Conservation (phyloP, 768 basidiomycete species). For the Hericium rajendrae region DNA sequence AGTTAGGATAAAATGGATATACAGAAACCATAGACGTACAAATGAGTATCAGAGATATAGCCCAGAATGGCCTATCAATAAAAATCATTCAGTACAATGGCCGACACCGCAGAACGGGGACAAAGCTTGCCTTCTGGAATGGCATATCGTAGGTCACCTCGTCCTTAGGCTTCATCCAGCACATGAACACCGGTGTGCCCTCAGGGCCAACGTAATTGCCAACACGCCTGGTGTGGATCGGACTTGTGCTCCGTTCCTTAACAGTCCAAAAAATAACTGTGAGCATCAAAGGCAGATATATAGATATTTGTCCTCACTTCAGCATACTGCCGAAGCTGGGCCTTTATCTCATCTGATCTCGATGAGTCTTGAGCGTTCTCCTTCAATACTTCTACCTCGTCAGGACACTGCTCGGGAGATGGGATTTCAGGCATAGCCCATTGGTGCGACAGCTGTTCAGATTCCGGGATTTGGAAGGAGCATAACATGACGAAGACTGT, state of each 20-base stretch:
- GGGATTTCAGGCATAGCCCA: constrained; percentile 56
- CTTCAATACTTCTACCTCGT: constrained; percentile 13
- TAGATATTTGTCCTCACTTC: not conserved
- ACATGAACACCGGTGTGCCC: constrained; percentile 45
- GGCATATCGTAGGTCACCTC: constrained; percentile 56
- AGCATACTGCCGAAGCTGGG: not conserved
- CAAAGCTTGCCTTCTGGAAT: constrained; percentile 58
- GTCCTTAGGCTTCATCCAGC: constrained; percentile 73
- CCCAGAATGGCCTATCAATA: constrained; percentile 59
- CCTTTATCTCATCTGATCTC: too few species aligned
- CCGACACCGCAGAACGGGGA: not conserved
- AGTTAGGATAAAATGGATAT: constrained; percentile 7
- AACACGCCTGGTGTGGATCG: constrained; percentile 55
- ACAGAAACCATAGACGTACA: constrained; percentile 38
- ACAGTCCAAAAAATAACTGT: not conserved
- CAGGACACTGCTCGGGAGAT: constrained; percentile 38
- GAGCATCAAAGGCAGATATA: constrained; percentile 16
- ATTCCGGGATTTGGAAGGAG: constrained; percentile 76
- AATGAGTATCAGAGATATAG: constrained; percentile 70
- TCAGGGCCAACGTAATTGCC: constrained; percentile 32
- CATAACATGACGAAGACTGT: constrained; percentile 60
- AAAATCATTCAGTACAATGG: too few species aligned
- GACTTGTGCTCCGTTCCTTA: constrained; percentile 60
- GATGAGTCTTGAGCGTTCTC: too few species aligned
- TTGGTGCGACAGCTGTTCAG: constrained; percentile 60